These are phyloP conservation scores for Pythium brachiatum DNA, from an alignment of 352 stramenopile genomes.

Conservation along the genomic window DNA sequence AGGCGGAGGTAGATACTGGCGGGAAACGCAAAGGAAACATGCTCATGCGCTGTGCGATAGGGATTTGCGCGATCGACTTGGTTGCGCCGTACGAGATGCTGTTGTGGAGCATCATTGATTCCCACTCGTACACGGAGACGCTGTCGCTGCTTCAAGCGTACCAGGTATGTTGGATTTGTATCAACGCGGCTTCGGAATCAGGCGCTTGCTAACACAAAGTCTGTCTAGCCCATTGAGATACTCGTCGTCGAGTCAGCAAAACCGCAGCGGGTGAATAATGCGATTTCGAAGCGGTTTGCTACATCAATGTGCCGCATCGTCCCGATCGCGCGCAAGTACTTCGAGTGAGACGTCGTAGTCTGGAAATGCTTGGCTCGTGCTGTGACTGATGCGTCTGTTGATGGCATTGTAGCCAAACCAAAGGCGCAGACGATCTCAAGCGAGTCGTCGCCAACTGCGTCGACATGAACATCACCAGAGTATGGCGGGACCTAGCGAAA, in stretches of 20 bases:
- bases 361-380: too few species aligned
- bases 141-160: slow-evolving; percentile 71
- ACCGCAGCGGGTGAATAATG: slow-evolving; percentile 61
- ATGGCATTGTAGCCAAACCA: slow-evolving; percentile 55
- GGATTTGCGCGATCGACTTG: slow-evolving; percentile 75
- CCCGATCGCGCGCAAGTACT: slow-evolving; percentile 75
- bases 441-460: slow-evolving; percentile 79
- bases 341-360: slow-evolving; percentile 43
- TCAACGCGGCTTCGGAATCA: too few species aligned
- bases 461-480: slow-evolving; percentile 78
- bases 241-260: slow-evolving; percentile 66
- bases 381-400: too few species aligned
- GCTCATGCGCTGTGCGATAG: slow-evolving; percentile 17
- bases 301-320: slow-evolving; percentile 56
- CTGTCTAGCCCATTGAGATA: slow-evolving; percentile 62
- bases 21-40: not conserved
- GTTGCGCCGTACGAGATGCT: slow-evolving; percentile 65
- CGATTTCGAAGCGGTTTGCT: slow-evolving; percentile 59
- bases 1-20: not conserved
- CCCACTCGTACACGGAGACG: slow-evolving; percentile 68
- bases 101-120: slow-evolving; percentile 80
- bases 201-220: not conserved
- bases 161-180: slow-evolving; percentile 29
- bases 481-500: slow-evolving; percentile 15
- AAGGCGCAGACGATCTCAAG: slow-evolving; percentile 82